Conservation (phyloP, 176 grass and related monocot species). For the Thinopyrum elongatum region DNA sequence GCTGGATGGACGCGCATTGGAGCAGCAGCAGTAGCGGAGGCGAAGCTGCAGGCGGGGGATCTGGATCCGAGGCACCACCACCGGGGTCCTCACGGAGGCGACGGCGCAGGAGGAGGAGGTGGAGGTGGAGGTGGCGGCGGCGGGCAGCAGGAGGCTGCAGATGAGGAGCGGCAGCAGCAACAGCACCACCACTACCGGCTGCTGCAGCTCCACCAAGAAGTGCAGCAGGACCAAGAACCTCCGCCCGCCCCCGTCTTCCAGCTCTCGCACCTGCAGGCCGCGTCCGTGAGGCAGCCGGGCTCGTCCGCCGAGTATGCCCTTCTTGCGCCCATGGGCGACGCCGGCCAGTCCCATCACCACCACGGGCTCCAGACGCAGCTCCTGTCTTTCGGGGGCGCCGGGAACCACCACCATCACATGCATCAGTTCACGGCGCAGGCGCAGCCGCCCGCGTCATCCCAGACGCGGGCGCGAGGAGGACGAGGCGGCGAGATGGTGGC, state of each 20-base stretch:
- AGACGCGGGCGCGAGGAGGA: slow-evolving; percentile 22
- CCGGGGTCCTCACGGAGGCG: slow-evolving; percentile 50
- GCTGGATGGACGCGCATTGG: slow-evolving; percentile 69
- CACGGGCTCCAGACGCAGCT: slow-evolving; percentile 57
- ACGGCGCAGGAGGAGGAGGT: slow-evolving; percentile 29
- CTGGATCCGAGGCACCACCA: slow-evolving; percentile 93
- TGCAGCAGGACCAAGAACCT: slow-evolving; percentile 35
- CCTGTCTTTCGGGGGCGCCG: slow-evolving; percentile 40
- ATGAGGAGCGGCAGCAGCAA: slow-evolving; percentile 5
- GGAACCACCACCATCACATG: slow-evolving; percentile 31
- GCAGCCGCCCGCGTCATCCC: slow-evolving; percentile 1
- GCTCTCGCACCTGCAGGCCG: slow-evolving; percentile 44
- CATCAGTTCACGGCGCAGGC: slow-evolving; percentile 50
- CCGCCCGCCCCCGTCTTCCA: slow-evolving; percentile 32
- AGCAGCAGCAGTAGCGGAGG: slow-evolving; percentile 39
- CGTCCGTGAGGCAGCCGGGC: slow-evolving; percentile 50
- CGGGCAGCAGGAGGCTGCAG: slow-evolving; percentile 30
- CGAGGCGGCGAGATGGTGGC: slow-evolving; percentile 44
- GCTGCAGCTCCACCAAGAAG: slow-evolving; percentile 43
- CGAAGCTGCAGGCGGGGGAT: slow-evolving; percentile 51
- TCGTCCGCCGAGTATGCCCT: slow-evolving; percentile 61
- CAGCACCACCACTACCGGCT: slow-evolving; percentile 19
- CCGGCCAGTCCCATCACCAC: slow-evolving; percentile 47
- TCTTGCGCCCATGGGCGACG: slow-evolving; percentile 63
- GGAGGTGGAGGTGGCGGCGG: not conserved